Conservation (phyloP, 208 protist species). For the Acanthamoeba lenticulata region DNA sequence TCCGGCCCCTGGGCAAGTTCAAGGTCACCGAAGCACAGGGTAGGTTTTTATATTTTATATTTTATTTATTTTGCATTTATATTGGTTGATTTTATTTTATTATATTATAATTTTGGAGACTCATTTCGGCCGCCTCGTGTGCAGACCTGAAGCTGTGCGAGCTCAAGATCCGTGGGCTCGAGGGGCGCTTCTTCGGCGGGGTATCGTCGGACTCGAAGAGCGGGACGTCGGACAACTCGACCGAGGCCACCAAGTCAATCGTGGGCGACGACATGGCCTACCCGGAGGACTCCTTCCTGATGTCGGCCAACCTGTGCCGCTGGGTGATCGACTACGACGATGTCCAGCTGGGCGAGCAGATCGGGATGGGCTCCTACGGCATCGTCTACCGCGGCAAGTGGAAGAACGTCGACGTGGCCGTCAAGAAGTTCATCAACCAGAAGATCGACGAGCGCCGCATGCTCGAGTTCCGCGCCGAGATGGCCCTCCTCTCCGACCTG, state of each 20-base stretch:
- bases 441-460: conserved; percentile 36
- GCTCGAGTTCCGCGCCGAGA: conserved; percentile 49
- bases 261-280: background rate
- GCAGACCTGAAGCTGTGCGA: background rate
- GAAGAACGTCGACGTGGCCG: conserved; percentile 24
- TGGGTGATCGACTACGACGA: conserved; percentile 56
- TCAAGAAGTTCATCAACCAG: conserved; percentile 67
- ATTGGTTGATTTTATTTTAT: background rate
- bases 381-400: conserved; percentile 30
- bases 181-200: conserved; percentile 1
- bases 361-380: conserved; percentile 17
- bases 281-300: background rate
- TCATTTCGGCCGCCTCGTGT: background rate
- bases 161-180: background rate
- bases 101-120: too few species aligned
- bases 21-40: background rate
- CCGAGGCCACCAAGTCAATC: background rate
- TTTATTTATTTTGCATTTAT: background rate
- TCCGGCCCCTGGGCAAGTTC: background rate
- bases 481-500: conserved; percentile 2
- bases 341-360: background rate
- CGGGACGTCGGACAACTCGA: background rate
- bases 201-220: background rate
- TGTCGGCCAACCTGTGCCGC: conserved; percentile 29
- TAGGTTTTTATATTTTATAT: background rate